These are phyloP conservation scores for Comarum palustre DNA, from an alignment of 306 rosid genomes.

Conservation along the genomic window DNA sequence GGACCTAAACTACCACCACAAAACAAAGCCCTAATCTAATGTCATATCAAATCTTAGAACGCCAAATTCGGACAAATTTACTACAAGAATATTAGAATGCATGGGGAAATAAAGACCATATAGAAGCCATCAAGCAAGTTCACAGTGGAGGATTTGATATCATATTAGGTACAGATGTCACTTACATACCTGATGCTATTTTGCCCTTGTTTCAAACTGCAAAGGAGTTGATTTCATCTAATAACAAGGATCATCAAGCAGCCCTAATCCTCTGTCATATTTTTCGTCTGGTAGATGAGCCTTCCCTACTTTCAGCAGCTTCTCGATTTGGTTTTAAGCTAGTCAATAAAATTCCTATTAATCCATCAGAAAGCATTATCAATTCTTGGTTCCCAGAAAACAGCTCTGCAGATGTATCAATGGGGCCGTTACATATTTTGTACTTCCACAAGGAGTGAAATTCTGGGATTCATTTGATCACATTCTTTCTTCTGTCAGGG, in stretches of 20 bases:
- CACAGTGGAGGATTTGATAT: slow-evolving; percentile 58
- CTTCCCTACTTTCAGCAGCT: slow-evolving; percentile 67
- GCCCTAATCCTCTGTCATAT: slow-evolving; percentile 73
- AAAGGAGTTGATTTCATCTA: slow-evolving; percentile 51
- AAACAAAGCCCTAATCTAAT: too few species aligned
- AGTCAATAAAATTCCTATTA: slow-evolving; percentile 39
- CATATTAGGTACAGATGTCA: slow-evolving; percentile 82
- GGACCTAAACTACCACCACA: too few species aligned
- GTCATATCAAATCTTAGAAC: slow-evolving; percentile 56
- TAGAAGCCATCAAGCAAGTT: slow-evolving; percentile 55
- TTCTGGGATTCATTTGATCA: background rate
- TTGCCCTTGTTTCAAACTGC: slow-evolving; percentile 78
- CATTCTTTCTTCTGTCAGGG: background rate
- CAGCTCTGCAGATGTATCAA: slow-evolving; percentile 45
- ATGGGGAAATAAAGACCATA: slow-evolving; percentile 76
- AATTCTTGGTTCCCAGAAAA: slow-evolving; percentile 57
- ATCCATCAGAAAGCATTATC: slow-evolving; percentile 38
- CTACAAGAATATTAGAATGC: slow-evolving; percentile 43
- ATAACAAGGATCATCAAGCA: slow-evolving; percentile 30
- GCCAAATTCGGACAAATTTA: slow-evolving; percentile 42
- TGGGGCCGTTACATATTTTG: slow-evolving; percentile 58
- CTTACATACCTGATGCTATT: slow-evolving; percentile 72
- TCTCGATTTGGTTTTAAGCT: slow-evolving; percentile 55
- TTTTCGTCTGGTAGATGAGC: slow-evolving; percentile 71
- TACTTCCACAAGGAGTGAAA: slow-evolving; percentile 48